These are phyloP conservation scores for Heterobasidion irregulare DNA, from an alignment of 1,284 basidiomycete genomes.

Conservation along the genomic window DNA sequence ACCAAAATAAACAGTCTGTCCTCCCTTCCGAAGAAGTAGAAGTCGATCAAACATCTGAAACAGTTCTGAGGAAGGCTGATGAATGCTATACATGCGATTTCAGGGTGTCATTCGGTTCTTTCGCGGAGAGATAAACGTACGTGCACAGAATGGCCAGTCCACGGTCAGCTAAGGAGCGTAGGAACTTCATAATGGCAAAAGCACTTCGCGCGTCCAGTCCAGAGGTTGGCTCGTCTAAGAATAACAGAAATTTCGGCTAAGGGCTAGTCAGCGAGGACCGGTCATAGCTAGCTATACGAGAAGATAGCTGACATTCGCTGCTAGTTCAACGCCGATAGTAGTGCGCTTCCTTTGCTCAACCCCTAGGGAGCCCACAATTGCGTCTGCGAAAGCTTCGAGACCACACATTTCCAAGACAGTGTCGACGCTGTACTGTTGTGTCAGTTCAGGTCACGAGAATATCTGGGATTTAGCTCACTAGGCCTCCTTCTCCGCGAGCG, in stretches of 20 bases:
- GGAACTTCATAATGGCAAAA: slow-evolving; percentile 77
- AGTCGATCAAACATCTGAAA: slow-evolving; percentile 67
- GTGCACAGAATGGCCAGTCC: slow-evolving; percentile 76
- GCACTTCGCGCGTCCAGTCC: slow-evolving; percentile 87
- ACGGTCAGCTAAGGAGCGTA: slow-evolving; percentile 71
- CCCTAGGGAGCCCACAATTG: slow-evolving; percentile 68
- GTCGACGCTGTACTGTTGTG: slow-evolving; percentile 47
- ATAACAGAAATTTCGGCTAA: background rate
- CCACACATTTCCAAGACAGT: slow-evolving; percentile 76
- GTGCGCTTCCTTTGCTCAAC: slow-evolving; percentile 76
- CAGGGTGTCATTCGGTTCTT: background rate
- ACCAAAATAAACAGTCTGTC: slow-evolving; percentile 74
- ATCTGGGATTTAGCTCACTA: slow-evolving; percentile 37
- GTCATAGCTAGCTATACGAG: slow-evolving; percentile 2
- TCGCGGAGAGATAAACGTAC: slow-evolving; percentile 13
- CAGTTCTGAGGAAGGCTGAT: slow-evolving; percentile 67
- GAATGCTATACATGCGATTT: slow-evolving; percentile 22
- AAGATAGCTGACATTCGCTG: slow-evolving; percentile 28
- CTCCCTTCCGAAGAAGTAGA: slow-evolving; percentile 54
- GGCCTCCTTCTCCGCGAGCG: slow-evolving; percentile 67
- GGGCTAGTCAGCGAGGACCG: too few relatives aligned
- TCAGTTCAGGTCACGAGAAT: background rate
- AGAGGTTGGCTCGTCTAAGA: slow-evolving; percentile 79
- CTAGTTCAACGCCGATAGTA: slow-evolving; percentile 79
- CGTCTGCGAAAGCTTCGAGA: slow-evolving; percentile 61